Base-by-base conservation (phyloP, 129 eudicot genomes). In the Apium graveolens region DNA sequence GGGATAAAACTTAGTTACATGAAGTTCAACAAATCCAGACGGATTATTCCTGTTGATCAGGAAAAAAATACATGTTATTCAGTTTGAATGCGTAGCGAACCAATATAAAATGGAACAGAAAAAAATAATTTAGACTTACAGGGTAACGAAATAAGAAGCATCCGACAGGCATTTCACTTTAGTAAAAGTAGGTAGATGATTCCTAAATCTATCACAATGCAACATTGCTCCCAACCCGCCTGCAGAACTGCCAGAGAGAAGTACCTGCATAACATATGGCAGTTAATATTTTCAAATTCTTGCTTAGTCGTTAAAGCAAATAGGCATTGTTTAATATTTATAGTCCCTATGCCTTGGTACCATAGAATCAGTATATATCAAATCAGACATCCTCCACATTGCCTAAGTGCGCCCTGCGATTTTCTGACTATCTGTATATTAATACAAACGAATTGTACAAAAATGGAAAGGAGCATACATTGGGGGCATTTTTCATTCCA, bases 161-260 rank as follows among this genome's bases (percentile, higher is more conserved):
- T 72, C 76, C 5, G 76, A 42, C 7, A 72, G 37, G 55, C 76
- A 72, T 72, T 72, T 72, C 12, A 72, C 34, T 39, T n/a, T 72
- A 5, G 76, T n/a, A 45, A 27, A 20, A n/a, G 53, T 14, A n/a
- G 76, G 51, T 27, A 72, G 35, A 2, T 7, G 37, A 42, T 42
- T 26, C 29, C 7, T 29, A 20, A 74, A 74, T 29, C 34, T 74
- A 29, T 74, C 39, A 16, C 77, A 74, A 16, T 44, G 77, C 26
- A 44, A 26, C 20, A 27, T 14, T 29, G 77, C 14, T 27, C n/a
- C 77, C 46, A 74, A 74, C 32, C 77, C 77, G 7, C 77, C 77
- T 26, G 77, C 77, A 74, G 77, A 74, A 74, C 57, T n/a, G 24
- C 77, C 62, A 0, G 77, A 44, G 20, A 74, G 77, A 26, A 74